These are phyloP conservation scores for Collybia sordida DNA, from an alignment of 768 basidiomycete genomes.

Conservation along the genomic window DNA sequence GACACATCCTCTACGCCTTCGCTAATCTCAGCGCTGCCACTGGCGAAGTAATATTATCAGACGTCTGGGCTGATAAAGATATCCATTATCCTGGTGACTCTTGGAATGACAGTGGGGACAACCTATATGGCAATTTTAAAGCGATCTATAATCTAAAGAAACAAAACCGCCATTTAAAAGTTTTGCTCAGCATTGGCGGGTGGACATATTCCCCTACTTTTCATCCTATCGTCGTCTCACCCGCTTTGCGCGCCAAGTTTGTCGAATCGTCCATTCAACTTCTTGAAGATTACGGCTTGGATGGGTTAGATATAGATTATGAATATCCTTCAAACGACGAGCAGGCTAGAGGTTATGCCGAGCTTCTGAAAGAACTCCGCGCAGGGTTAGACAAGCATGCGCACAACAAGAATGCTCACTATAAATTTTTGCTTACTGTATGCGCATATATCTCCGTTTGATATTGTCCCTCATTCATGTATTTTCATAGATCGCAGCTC, in stretches of 20 bases:
- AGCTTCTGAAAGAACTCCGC: conserved; percentile 77
- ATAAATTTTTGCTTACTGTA: conserved; percentile 75
- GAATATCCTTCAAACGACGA: conserved; percentile 83
- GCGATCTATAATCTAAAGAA: conserved; percentile 92
- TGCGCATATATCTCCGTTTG: conserved; percentile 20
- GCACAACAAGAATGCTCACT: conserved; percentile 48
- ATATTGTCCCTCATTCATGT: neutral
- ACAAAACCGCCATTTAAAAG: conserved; percentile 74
- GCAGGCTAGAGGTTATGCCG: conserved; percentile 83
- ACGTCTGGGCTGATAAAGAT: conserved; percentile 94
- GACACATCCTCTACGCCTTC: conserved; percentile 91
- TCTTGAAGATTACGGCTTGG: conserved; percentile 89
- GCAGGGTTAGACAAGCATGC: conserved; percentile 76
- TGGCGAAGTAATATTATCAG: conserved; percentile 87
- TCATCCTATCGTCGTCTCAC: conserved; percentile 74
- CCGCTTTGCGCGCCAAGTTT: conserved; percentile 66
- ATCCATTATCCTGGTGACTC: conserved; percentile 95
- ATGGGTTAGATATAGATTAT: conserved; percentile 91
- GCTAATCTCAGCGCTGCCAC: conserved; percentile 82
- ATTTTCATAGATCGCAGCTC: conserved; percentile 74
- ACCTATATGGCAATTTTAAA: conserved; percentile 96
- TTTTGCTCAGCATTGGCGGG: conserved; percentile 89
- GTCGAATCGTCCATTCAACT: conserved; percentile 78
- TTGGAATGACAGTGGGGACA: conserved; percentile 89
- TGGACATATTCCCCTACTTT: conserved; percentile 93